phyloP scores from a whole-genome alignment of 1,284 basidiomycete species.

The Pholiota adiposa region DNA sequence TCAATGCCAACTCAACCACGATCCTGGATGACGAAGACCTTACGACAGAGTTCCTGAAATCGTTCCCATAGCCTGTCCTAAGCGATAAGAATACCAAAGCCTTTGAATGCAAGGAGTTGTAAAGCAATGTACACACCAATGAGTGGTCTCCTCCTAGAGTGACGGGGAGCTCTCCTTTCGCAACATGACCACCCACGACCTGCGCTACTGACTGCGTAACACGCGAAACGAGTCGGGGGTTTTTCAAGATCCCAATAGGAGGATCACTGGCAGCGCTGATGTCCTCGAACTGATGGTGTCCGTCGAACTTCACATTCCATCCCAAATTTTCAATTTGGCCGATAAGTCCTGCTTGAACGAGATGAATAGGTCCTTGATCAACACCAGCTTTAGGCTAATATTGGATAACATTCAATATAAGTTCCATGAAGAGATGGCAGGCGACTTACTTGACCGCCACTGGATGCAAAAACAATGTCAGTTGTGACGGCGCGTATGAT shows the following conservation, averaged over 20 bases:
- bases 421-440: not conserved
- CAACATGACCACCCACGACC: slow-evolving; percentile 75
- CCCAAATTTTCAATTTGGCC: slow-evolving; percentile 81
- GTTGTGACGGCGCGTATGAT: slow-evolving; percentile 2
- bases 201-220: slow-evolving; percentile 84
- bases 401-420: slow-evolving; percentile 14
- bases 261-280: slow-evolving; percentile 72
- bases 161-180: slow-evolving; percentile 82
- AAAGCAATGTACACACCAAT: slow-evolving; percentile 57
- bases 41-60: slow-evolving; percentile 82
- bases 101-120: not conserved
- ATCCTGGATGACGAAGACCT: slow-evolving; percentile 24
- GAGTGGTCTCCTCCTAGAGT: slow-evolving; percentile 98
- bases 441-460: slow-evolving; percentile 43
- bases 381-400: slow-evolving; percentile 76
- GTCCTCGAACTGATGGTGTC: slow-evolving; percentile 88
- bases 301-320: slow-evolving; percentile 89
- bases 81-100: slow-evolving; percentile 1
- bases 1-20: slow-evolving; percentile 11
- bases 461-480: slow-evolving; percentile 23
- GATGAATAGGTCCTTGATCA: slow-evolving; percentile 88
- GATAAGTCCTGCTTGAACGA: slow-evolving; percentile 85
- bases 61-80: slow-evolving; percentile 84
- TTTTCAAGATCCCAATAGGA: slow-evolving; percentile 88
- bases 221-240: slow-evolving; percentile 84